Evolutionary conservation across 2,329 filamentous ascomycete genomes (phyloP).

Genomic region (Cladophialophora exuberans): DNA sequence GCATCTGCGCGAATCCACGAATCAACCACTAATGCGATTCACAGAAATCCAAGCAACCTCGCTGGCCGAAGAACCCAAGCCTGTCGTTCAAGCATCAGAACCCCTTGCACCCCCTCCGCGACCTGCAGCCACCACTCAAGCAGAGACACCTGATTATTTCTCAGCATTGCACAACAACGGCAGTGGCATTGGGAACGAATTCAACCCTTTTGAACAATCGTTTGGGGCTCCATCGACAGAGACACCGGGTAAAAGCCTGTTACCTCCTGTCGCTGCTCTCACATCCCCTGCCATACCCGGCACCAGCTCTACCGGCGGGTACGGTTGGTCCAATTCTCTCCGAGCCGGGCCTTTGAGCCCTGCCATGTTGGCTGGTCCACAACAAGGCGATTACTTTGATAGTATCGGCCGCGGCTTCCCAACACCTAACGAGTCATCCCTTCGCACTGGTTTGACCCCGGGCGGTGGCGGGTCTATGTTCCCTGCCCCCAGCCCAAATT

Average conservation of each 20-base stretch:
- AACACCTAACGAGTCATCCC: constrained; percentile 93
- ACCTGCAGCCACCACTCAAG: constrained; percentile 52
- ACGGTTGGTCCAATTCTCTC: constrained; percentile 78
- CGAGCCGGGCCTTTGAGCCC: constrained; percentile 92
- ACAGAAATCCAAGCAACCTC: constrained; percentile 38
- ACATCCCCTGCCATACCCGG: constrained; percentile 87
- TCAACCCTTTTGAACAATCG: constrained; percentile 96
- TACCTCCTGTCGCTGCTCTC: constrained; percentile 87
- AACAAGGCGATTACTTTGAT: constrained; percentile 78
- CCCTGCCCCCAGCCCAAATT: constrained; percentile 84
- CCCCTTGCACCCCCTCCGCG: constrained; percentile 73
- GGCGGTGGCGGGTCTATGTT: constrained; percentile 98
- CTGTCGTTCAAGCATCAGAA: constrained; percentile 59
- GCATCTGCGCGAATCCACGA: not conserved
- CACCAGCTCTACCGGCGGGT: constrained; percentile 68
- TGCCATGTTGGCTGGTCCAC: constrained; percentile 90
- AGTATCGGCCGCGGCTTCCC: constrained; percentile 85
- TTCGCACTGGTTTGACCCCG: constrained; percentile 88
- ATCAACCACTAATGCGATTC: constrained; percentile 3
- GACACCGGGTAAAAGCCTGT: constrained; percentile 78
- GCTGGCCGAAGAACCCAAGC: constrained; percentile 47
- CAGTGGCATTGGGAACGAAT: constrained; percentile 64
- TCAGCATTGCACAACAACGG: constrained; percentile 57
- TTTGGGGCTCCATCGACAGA: constrained; percentile 73
- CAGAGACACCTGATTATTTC: constrained; percentile 71